Conservation (phyloP, 257 asterid species). For the Marsdenia floribunda region DNA sequence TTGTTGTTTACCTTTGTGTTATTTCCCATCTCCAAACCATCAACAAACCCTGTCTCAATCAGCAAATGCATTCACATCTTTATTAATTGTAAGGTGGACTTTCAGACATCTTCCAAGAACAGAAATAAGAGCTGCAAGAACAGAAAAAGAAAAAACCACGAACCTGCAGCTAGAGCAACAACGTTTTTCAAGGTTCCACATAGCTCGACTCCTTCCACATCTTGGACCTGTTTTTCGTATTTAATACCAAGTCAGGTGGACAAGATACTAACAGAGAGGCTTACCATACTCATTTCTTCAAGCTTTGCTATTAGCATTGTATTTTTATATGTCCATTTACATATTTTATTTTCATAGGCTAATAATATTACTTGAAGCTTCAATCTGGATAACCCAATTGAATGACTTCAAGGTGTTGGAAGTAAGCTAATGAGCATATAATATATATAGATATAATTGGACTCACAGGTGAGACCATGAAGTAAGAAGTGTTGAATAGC, state of each 20-base stretch:
- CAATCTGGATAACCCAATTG: not conserved
- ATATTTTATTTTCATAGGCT: not conserved
- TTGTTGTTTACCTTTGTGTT: constrained; percentile 62
- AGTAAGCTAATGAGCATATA: not conserved
- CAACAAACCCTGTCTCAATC: constrained; percentile 64
- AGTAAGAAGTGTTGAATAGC: constrained; percentile 69
- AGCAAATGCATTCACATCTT: not conserved
- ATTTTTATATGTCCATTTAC: not conserved
- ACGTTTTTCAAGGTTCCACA: constrained; percentile 86
- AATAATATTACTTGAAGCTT: not conserved
- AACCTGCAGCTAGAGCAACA: constrained; percentile 91
- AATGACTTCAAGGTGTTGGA: not conserved
- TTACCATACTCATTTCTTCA: too few relatives aligned
- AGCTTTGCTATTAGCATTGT: too few relatives aligned
- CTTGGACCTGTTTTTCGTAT: constrained; percentile 58
- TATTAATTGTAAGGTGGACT: constrained; percentile 1
- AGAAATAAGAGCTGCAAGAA: not conserved
- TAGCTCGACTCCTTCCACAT: constrained; percentile 92
- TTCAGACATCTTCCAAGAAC: not conserved
- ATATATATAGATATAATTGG: not conserved
- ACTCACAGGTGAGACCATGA: constrained; percentile 77
- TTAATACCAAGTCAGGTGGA: not conserved
- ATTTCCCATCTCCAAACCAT: constrained; percentile 93
- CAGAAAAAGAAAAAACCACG: constrained; percentile 2
- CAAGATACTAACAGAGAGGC: not conserved